Evolutionary conservation across 768 basidiomycete genomes (phyloP), one percentile per base, ranked within the genome.

Genomic region (Suillus brevipes): DNA sequence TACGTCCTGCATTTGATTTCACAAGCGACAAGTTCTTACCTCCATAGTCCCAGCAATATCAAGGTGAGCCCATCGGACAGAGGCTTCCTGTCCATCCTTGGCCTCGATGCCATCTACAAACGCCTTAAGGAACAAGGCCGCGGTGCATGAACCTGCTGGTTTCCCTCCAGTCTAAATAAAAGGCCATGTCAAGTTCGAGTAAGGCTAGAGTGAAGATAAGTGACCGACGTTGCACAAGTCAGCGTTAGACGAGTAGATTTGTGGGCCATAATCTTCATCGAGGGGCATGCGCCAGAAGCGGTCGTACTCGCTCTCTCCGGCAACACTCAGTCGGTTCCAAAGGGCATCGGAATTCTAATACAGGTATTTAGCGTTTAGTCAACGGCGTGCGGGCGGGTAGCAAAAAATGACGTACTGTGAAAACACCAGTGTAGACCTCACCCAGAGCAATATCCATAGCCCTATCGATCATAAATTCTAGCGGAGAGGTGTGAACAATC

Each of bases 241-340:
- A 31, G 92, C 92, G 70, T 92, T 93, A 34, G 87, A 89, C 8
- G 82, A 82, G 73, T 87, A 77, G 70, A 96, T 95, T 73, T 92
- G 92, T 13, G 87, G 84, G 1, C 85, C 87, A 68, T 83, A 96
- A 64, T 89, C 91, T 52, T 93, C 91, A 69, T 92, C 89, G 61
- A 96, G 85, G 12, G 94, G 94, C 88, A 95, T 87, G 34, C 94
- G 86, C 94, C 94, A 95, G 83, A 96, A 89, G 62, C 88, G 87
- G 76, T 94, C 92, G 71, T 90, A 85, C 70, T 93, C 91, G 16
- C 78, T 76, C 78, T 88, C 85, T 13, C 91, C 92, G 3, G 94
- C 92, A 3, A 73, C 79, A 66, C 86, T 80, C 13, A 96, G 83
- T 62, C 84, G 80, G 43, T 83, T 71, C 91, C 92, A 95, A 23